A percentile compares a stretch with the other conserved stretches of the same genome.
Evolutionary conservation across 306 rosid genomes (phyloP).

Genomic region (Castanospermum australe): DNA sequence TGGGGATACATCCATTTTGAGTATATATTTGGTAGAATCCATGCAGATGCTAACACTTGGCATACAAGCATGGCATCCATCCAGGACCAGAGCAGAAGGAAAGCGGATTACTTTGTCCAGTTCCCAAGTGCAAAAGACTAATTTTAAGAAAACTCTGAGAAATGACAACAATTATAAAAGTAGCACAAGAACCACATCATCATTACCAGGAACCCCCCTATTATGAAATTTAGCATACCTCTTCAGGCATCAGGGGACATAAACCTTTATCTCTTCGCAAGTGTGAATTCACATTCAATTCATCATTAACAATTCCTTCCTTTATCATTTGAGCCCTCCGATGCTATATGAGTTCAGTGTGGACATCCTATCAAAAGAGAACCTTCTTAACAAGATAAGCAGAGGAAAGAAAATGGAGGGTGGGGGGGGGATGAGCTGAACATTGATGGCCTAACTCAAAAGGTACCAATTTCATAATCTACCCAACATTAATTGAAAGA

Average conservation of each 20-base stretch:
- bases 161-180: constrained; percentile 1
- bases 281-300: constrained; percentile 66
- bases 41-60: too few species aligned
- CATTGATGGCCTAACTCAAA: background rate
- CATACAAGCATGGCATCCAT: too few species aligned
- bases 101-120: background rate
- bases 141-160: background rate
- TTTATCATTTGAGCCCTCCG: constrained; percentile 88
- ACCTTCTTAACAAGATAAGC: constrained; percentile 29
- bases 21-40: background rate
- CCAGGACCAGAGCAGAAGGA: constrained; percentile 1
- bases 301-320: constrained; percentile 57
- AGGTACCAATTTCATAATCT: constrained; percentile 19
- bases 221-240: constrained; percentile 60
- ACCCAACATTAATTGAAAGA: constrained; percentile 2
- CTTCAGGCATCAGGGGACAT: constrained; percentile 94
- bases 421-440: background rate
- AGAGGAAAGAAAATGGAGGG: background rate
- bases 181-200: too few species aligned
- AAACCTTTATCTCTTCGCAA: constrained; percentile 73
- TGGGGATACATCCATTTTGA: background rate
- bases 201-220: too few species aligned
- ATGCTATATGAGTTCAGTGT: constrained; percentile 90
- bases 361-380: constrained; percentile 75
- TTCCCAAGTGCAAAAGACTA: background rate